Conservation (phyloP, 129 eudicot genomes). For the Flaveria robusta region DNA sequence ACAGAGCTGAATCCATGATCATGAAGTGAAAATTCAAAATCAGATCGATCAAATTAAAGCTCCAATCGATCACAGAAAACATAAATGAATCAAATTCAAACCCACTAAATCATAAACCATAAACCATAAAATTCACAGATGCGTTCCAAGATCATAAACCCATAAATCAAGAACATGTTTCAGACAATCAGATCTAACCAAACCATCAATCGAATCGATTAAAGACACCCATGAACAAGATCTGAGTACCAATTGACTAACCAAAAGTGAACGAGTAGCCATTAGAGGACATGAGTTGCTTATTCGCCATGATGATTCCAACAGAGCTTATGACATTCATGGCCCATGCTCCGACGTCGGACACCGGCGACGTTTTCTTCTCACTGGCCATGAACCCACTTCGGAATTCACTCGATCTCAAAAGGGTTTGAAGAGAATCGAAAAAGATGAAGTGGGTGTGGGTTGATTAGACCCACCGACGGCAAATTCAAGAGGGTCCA, state of each 20-base stretch:
- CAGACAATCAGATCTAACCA: constrained; percentile 12
- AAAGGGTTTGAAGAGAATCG: constrained; percentile 15
- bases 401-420: constrained; percentile 7
- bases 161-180: background rate
- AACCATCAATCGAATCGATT: background rate
- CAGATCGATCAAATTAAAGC: background rate
- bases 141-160: background rate
- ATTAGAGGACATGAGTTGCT: constrained; percentile 78
- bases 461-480: constrained; percentile 12
- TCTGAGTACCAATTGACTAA: constrained; percentile 33
- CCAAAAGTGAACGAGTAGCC: constrained; percentile 78
- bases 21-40: background rate
- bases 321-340: constrained; percentile 89
- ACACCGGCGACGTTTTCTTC: constrained; percentile 63
- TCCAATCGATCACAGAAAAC: constrained; percentile 1
- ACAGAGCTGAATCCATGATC: background rate
- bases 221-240: constrained; percentile 7
- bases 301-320: constrained; percentile 93
- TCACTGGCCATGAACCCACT: constrained; percentile 54
- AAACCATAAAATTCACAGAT: background rate
- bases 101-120: background rate
- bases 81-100: background rate
- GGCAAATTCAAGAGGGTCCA: constrained; percentile 31
- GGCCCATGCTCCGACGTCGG: constrained; percentile 94
- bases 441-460: background rate